Conservation (phyloP, 2,329 filamentous ascomycete species). For the Graphilbum fragrans region DNA sequence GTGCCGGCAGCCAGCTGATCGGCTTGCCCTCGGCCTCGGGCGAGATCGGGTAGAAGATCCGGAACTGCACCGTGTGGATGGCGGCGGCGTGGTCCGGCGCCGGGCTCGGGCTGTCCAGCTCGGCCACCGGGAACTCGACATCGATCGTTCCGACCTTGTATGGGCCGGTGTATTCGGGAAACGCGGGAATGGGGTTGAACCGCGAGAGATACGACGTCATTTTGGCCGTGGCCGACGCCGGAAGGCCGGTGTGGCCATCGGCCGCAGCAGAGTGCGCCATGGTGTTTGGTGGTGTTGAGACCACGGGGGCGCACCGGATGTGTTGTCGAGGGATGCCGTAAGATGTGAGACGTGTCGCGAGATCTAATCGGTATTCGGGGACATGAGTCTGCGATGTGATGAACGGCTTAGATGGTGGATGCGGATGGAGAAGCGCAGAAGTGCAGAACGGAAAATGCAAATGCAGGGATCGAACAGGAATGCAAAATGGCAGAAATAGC, state of each 20-base stretch:
- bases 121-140: constrained; percentile 61
- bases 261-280: too few relatives aligned
- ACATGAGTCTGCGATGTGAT: too few relatives aligned
- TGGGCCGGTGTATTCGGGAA: constrained; percentile 65
- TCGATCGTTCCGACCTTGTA: constrained; percentile 72
- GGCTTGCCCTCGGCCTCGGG: constrained; percentile 38
- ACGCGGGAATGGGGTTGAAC: constrained; percentile 57
- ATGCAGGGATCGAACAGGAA: too few relatives aligned
- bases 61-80: constrained; percentile 65
- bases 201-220: constrained; percentile 36
- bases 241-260: background rate
- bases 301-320: too few relatives aligned
- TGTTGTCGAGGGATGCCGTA: too few relatives aligned
- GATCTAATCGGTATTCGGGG: too few relatives aligned
- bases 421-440: too few relatives aligned
- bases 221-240: constrained; percentile 14
- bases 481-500: too few relatives aligned
- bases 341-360: too few relatives aligned
- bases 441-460: too few relatives aligned
- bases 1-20: constrained; percentile 66
- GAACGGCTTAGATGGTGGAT: too few relatives aligned
- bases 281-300: too few relatives aligned
- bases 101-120: constrained; percentile 41
- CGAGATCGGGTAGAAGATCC: constrained; percentile 68
- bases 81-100: constrained; percentile 39